Evolutionary conservation across 1,284 basidiomycete genomes (phyloP).

Genomic region (Pseudozyma pruni): DNA sequence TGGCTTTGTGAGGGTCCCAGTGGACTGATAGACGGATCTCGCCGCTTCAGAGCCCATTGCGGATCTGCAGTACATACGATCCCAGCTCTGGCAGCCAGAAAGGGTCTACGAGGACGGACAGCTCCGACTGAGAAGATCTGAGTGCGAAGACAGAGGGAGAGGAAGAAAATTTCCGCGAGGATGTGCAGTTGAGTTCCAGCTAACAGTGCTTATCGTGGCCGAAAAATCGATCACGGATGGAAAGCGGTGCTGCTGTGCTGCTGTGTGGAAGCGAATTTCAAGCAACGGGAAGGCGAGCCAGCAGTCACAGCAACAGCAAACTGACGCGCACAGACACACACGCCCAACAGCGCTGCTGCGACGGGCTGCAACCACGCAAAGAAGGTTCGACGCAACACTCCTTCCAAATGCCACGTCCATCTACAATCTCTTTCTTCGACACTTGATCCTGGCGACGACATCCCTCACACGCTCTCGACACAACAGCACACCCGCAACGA

Average conservation of each 20-base stretch:
- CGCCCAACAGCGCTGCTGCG: not conserved
- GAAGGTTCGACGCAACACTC: constrained; percentile 7
- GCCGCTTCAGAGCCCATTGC: too few relatives aligned
- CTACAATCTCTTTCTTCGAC: not conserved
- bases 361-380: constrained; percentile 6
- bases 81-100: too few relatives aligned
- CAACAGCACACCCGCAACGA: too few relatives aligned
- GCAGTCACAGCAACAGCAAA: too few relatives aligned
- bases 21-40: too few relatives aligned
- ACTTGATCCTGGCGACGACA: too few relatives aligned
- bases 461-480: too few relatives aligned
- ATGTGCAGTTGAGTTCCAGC: not conserved
- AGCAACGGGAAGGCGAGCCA: not conserved
- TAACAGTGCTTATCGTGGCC: not conserved
- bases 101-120: too few relatives aligned
- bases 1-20: not conserved
- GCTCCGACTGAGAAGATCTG: too few relatives aligned
- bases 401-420: not conserved
- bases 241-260: constrained; percentile 1
- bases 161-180: not conserved
- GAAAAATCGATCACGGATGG: constrained; percentile 28
- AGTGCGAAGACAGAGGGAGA: too few relatives aligned
- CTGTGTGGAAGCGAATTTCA: constrained; percentile 2
- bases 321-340: constrained; percentile 18
- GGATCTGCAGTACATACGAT: too few relatives aligned